These are phyloP conservation scores for Penicillium psychrofluorescens DNA, from an alignment of 495 filamentous ascomycete species.

Conservation along the genomic window DNA sequence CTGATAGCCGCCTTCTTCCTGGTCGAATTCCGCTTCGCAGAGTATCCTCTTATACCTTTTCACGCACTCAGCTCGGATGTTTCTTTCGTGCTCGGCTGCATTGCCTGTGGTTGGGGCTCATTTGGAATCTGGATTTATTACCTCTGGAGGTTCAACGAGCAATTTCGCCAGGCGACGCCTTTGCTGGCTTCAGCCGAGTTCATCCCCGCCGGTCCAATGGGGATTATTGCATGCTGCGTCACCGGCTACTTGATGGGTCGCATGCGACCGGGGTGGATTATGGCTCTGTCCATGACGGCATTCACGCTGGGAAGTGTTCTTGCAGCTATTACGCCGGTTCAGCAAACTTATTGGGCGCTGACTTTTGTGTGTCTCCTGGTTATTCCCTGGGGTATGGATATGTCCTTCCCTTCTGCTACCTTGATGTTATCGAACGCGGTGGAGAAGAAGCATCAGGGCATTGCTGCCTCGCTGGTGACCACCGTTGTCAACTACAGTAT, in stretches of 20 bases:
- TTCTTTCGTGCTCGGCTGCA: slow-evolving; percentile 36
- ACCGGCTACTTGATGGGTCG: slow-evolving; percentile 38
- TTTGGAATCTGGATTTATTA: slow-evolving; percentile 49
- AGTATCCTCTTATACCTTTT: slow-evolving; percentile 39
- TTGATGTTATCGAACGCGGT: slow-evolving; percentile 20
- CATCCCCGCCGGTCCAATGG: slow-evolving; percentile 29
- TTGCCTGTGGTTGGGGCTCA: slow-evolving; percentile 40
- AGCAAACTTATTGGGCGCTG: slow-evolving; percentile 37
- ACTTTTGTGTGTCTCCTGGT: slow-evolving; percentile 44
- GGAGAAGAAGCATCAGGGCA: slow-evolving; percentile 27
- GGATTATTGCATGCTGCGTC: slow-evolving; percentile 29
- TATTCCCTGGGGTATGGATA: slow-evolving; percentile 58
- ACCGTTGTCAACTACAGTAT: slow-evolving; percentile 60
- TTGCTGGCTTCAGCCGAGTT: slow-evolving; percentile 33
- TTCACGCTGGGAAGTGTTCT: slow-evolving; percentile 37
- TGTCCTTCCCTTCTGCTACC: slow-evolving; percentile 45
- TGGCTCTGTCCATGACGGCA: slow-evolving; percentile 37
- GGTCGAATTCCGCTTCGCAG: slow-evolving; percentile 28
- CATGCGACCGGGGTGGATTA: slow-evolving; percentile 34
- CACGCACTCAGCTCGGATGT: slow-evolving; percentile 28
- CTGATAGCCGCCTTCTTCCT: slow-evolving; percentile 32
- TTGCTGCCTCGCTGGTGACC: slow-evolving; percentile 50
- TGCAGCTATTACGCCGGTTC: slow-evolving; percentile 25
- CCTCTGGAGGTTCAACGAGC: slow-evolving; percentile 31
- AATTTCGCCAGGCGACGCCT: slow-evolving; percentile 24